Evolutionary conservation across 2,329 filamentous ascomycete genomes (phyloP).

Genomic region (Cladosporium oxysporum): DNA sequence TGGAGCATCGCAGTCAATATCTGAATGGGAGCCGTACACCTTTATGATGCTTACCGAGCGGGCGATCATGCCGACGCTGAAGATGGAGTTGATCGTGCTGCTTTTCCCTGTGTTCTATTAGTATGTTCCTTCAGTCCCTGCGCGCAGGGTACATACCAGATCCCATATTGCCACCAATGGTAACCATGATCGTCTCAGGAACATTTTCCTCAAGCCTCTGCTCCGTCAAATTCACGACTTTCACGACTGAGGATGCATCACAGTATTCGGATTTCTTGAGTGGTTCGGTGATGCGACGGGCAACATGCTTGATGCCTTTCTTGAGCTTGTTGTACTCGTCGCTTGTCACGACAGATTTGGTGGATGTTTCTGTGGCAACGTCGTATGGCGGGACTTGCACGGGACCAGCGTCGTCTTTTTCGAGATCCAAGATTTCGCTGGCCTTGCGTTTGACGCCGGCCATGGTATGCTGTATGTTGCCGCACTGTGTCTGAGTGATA

Average conservation of each 20-base stretch:
- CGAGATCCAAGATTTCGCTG: not conserved
- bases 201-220: not conserved
- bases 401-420: not conserved
- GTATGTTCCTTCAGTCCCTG: not conserved
- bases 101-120: slow-evolving; percentile 23
- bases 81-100: slow-evolving; percentile 29
- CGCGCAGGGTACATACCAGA: slow-evolving; percentile 12
- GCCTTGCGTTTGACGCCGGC: not conserved
- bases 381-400: not conserved
- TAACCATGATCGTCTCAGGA: slow-evolving; percentile 14
- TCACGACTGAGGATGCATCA: not conserved
- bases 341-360: not conserved
- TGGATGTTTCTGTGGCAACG: not conserved
- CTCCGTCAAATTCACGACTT: not conserved
- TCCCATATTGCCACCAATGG: slow-evolving; percentile 25
- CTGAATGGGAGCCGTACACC: not conserved
- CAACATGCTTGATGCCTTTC: not conserved
- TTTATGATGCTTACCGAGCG: slow-evolving; percentile 19
- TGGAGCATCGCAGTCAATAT: not conserved
- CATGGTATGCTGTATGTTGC: not conserved
- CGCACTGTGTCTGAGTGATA: not conserved
- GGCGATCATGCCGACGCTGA: slow-evolving; percentile 27
- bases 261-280: slow-evolving; percentile 1
- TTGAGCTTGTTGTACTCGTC: not conserved
- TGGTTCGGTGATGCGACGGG: not conserved